Evolutionary conservation across 225 moss, liverwort and hornwort species (phyloP), one percentile per base, ranked within the genome.

Genomic region (Marchantia paleacea): DNA sequence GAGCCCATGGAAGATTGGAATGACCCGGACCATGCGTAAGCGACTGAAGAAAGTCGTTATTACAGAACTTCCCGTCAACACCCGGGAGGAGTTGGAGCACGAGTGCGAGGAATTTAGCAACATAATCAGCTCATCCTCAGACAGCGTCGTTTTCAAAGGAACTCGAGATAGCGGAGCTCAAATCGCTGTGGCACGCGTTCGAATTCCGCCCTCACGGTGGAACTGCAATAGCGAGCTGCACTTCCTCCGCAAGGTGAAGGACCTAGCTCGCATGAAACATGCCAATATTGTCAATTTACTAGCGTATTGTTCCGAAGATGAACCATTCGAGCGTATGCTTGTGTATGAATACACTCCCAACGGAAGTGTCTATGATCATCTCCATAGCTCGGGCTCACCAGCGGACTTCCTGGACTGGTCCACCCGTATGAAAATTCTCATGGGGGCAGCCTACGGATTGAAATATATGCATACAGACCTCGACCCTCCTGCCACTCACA

Each of bases 71-170:
- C 94, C 92, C 9, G 54, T 86, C 3, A 85, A 88, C 12, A 86
- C 79, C 11, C 82, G 89, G 39, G 92, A 89, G 55, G 97, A 97
- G 53, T 71, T 97, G 7, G 97, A 94, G 29, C 69, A 71, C 3
- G 94, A 93, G 13, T 97, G 97, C 73, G 97, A 97, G 85, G 97
- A 97, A 80, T 97, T 93, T 78, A 97, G 95, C 80, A 97, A 97
- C 81, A 93, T 97, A 75, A 97, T 97, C 72, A 91, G 85, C 0
- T 80, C 87, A 0, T 91, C 92, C 0, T 24, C 84, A 0, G 94
- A 97, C 51, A 91, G 85, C 69, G 71, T 88, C 0, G 83, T 95
- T 26, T 97, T 93, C 80, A 97, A 97, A 69, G 97, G 97, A 12
- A 97, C 92, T 50, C 87, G 94, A 10, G 49, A 88, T 4, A 90